These are phyloP conservation scores for Stromatinia cepivora DNA, from an alignment of 2,329 filamentous ascomycete genomes.

Conservation along the genomic window DNA sequence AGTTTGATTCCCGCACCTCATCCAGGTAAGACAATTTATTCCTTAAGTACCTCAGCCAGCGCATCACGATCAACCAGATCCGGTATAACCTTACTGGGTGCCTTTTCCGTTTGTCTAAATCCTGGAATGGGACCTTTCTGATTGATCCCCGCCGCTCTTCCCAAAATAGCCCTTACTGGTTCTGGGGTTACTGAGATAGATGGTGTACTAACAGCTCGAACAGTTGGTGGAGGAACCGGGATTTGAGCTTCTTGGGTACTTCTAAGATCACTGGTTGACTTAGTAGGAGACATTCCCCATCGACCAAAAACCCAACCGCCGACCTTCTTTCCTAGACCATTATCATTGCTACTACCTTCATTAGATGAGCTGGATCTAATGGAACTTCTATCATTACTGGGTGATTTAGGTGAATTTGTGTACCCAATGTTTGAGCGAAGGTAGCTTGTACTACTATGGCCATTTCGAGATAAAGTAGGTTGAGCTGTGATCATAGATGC, in stretches of 20 bases:
- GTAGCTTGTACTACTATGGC: conserved; percentile 53
- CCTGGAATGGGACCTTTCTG: conserved; percentile 74
- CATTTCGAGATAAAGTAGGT: conserved; percentile 52
- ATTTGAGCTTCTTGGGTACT: conserved; percentile 16
- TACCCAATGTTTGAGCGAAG: conserved; percentile 56
- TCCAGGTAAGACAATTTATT: background rate
- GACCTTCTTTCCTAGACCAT: conserved; percentile 53
- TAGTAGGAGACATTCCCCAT: conserved; percentile 57
- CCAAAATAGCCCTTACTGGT: conserved; percentile 48
- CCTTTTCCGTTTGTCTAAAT: conserved; percentile 51
- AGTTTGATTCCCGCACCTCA: background rate
- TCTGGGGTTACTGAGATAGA: conserved; percentile 32
- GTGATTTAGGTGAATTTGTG: conserved; percentile 36
- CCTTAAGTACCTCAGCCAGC: conserved; percentile 36
- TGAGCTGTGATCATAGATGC: conserved; percentile 55
- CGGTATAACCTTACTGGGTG: conserved; percentile 38
- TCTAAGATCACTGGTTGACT: conserved; percentile 35
- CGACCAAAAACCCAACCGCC: conserved; percentile 65
- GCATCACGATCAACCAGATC: conserved; percentile 38
- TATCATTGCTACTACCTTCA: background rate
- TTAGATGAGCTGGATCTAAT: conserved; percentile 36
- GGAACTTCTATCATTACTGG: conserved; percentile 40
- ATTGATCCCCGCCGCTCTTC: conserved; percentile 71
- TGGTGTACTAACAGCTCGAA: conserved; percentile 40
- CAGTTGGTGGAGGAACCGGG: conserved; percentile 14